Evolutionary conservation across 305 asterid species (phyloP).

Genomic region (Fraxinus platypoda): DNA sequence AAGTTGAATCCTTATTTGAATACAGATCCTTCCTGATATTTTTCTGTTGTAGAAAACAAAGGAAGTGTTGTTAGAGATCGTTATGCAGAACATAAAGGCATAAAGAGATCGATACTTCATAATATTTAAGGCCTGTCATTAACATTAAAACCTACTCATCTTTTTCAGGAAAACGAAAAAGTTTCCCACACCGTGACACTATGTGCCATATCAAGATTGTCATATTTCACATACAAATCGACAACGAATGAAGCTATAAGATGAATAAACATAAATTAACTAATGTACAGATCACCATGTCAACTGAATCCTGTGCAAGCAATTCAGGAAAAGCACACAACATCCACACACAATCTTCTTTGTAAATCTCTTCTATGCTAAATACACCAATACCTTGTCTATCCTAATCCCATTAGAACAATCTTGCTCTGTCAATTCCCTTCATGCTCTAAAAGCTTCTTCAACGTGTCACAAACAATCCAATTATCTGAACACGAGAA

Average conservation of each 20-base stretch:
- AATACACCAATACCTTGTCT: background rate
- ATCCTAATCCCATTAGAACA: background rate
- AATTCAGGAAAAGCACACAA: slow-evolving; percentile 17
- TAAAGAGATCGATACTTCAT: background rate
- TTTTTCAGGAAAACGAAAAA: background rate
- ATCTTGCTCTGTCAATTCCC: background rate
- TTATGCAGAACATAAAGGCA: background rate
- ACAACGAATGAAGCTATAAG: background rate
- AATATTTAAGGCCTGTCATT: background rate
- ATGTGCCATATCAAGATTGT: slow-evolving; percentile 12
- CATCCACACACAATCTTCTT: slow-evolving; percentile 22
- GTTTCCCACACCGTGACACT: slow-evolving; percentile 1
- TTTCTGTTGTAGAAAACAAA: background rate
- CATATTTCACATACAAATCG: slow-evolving; percentile 1
- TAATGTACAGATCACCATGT: slow-evolving; percentile 13
- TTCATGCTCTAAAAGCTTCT: background rate
- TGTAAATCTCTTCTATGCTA: slow-evolving; percentile 13
- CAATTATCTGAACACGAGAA: background rate
- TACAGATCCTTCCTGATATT: background rate
- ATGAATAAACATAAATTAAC: background rate
- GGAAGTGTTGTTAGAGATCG: background rate
- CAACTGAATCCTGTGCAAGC: slow-evolving; percentile 22
- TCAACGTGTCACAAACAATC: background rate
- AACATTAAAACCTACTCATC: background rate
- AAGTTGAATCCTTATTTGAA: background rate